Percentiles rank a stretch among this genome's conserved stretches.
Conservation (phyloP, 2,329 filamentous ascomycete species). For the Cercospora sp. region DNA sequence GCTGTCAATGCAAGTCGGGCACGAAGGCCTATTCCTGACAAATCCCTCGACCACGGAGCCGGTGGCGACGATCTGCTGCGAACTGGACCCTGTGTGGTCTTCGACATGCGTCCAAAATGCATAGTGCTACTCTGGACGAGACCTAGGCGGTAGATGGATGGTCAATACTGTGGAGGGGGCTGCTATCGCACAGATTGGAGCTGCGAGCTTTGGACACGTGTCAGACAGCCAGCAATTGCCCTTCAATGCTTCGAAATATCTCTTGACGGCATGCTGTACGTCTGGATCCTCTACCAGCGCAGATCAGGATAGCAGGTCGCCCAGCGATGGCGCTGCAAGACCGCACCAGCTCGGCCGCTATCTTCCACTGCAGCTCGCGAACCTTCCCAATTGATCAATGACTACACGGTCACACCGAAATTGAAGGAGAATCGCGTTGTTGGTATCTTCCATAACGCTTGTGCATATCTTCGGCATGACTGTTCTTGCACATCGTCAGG, state of each 20-base stretch:
- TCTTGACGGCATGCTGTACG: background rate
- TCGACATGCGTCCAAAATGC: background rate
- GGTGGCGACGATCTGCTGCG: background rate
- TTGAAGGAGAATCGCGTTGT: background rate
- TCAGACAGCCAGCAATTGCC: background rate
- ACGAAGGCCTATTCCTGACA: slow-evolving; percentile 1
- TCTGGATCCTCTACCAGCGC: background rate
- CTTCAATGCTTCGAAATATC: background rate
- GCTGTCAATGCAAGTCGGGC: slow-evolving; percentile 1
- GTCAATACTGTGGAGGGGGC: too few relatives aligned
- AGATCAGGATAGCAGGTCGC: background rate
- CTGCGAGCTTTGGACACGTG: too few relatives aligned
- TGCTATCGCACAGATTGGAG: too few relatives aligned
- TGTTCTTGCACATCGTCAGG: background rate
- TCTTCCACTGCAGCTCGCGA: background rate
- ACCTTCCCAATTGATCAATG: background rate
- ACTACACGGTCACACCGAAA: background rate
- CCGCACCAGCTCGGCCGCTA: background rate
- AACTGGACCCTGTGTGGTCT: background rate
- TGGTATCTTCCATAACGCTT: background rate
- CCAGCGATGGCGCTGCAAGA: background rate
- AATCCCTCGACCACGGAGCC: background rate
- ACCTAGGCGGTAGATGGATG: too few relatives aligned
- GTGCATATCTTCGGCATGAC: background rate
- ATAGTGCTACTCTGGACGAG: background rate